Base-by-base conservation (phyloP, 768 basidiomycete genomes). In the Pulveroboletus frians region DNA sequence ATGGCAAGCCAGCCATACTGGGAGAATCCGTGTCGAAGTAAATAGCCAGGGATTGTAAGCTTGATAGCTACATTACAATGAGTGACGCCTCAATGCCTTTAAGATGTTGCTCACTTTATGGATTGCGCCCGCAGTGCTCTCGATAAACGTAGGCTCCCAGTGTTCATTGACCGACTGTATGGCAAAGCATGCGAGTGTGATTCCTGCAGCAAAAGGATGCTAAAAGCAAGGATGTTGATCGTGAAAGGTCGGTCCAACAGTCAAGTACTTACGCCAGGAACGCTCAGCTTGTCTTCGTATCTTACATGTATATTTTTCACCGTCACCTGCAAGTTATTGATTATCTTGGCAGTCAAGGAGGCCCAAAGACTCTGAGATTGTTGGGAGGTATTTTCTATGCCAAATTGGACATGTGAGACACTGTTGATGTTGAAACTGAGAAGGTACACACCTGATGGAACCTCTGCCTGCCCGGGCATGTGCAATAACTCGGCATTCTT, bases 241-340 rank as follows among this genome's bases (percentile, higher is more conserved):
- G 27, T 29, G 34, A 1, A 35, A 8, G 15, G 14, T 15, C 5
- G 35, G 46, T 32, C 35, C 4, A 32, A 54, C 9, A n/a, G 18
- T 21, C 4, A 31, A 1, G 23, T 23, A 72, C 87, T 60, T 67
- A 93, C 93, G 26, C 88, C 91, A 27, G 94, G 94, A 23, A 93
- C 92, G 58, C 92, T 96, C 58, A 92, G 67, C 43, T 85, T 85
- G 71, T 99, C 96, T 69, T 99, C 96, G 60, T 97, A 99, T 45
- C 96, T 85, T 39, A 98, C 70, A 65, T 99, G 96, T 38, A 99
- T 91, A 59, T 96, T 95, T 70, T 87, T 91, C 51, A 98, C 82
- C 11, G 92, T 93, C 21, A 98, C 82, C 71, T 99, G 96, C 21
- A 98, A 68, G 63, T 99, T 99, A 70, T 98, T 95, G 55, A 98